Base-by-base conservation (phyloP, 805 yeast genomes). In the Clavispora vitiphila region DNA sequence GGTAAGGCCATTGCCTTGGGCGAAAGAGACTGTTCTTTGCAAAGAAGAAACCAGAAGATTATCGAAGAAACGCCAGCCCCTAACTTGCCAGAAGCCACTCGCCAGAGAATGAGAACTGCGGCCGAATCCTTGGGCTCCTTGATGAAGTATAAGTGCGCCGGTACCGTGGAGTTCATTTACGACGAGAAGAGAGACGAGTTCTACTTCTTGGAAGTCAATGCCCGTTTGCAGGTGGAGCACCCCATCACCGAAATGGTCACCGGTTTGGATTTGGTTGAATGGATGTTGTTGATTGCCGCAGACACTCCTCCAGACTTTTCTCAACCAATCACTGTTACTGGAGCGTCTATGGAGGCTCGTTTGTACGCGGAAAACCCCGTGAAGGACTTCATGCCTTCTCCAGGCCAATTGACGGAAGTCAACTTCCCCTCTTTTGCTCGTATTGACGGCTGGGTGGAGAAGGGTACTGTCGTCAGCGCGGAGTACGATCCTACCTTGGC, bases 1-100 rank as follows among this genome's bases (percentile, higher is more conserved):
- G 99, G 99, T 48, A 77, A 78, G 49, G 98, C 96, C 5, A 81
- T 90, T 60, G 96, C 97, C 4, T 63, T 93, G 37, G 98, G 98
- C 42, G 99, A 93, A 70, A 81, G 99, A 70, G 99, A 91, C 64
- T 91, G 99, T 66, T 91, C 98, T 16, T 74, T 93, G 58, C 99
- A 91, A 67, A 83, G 99, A 65, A 85, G 99, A 69, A 91, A 91
- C 68, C 99, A 91, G 65, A 91, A 91, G 70, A 72, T 91, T 51
- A 87, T 91, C 48, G 99, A 91, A 67, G 99, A 93, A 64, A 91
- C 98, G 1, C 99, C 99, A 3, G 97, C 98, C 42, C 98, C 98
- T 35, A 83, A 86, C 57, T 76, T 91, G 51, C 95, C 96, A 5
- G 89, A 80, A 42, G 61, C 75, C 5, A 89, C 96, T 2, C 77